These are phyloP conservation scores for Clonostachys rhizophaga DNA, from an alignment of 2,329 filamentous ascomycete species.

Conservation along the genomic window DNA sequence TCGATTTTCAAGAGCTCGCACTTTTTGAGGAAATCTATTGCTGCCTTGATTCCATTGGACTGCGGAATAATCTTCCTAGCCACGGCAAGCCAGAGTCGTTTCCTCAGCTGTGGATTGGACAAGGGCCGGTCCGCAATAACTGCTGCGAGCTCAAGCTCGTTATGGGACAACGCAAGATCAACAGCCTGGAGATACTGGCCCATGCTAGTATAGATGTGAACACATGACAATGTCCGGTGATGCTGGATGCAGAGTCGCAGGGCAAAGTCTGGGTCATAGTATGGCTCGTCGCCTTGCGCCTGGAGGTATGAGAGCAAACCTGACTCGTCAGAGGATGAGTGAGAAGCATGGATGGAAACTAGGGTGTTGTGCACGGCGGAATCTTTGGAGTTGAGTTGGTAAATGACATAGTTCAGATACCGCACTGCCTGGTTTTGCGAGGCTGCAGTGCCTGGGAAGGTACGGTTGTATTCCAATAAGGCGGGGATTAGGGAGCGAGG, in stretches of 20 bases:
- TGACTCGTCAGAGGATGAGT: conserved; percentile 75
- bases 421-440: conserved; percentile 84
- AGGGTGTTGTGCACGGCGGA: conserved; percentile 95
- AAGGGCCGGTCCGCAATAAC: conserved; percentile 84
- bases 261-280: conserved; percentile 94
- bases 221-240: conserved; percentile 86
- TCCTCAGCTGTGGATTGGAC: conserved; percentile 74
- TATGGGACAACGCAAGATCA: conserved; percentile 83
- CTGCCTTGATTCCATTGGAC: conserved; percentile 82
- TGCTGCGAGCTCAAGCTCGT: conserved; percentile 84
- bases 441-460: conserved; percentile 58
- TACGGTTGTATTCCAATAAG: conserved; percentile 87
- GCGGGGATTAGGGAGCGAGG: conserved; percentile 88
- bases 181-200: conserved; percentile 91
- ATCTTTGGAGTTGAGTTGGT: conserved; percentile 73
- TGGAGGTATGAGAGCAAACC: conserved; percentile 86
- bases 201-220: conserved; percentile 97
- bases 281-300: conserved; percentile 79
- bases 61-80: conserved; percentile 90
- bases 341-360: conserved; percentile 90
- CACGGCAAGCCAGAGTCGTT: conserved; percentile 92
- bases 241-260: conserved; percentile 93
- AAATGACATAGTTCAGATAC: conserved; percentile 91
- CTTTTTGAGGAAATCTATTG: conserved; percentile 87
- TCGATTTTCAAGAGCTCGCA: conserved; percentile 93